Evolutionary conservation across 23 red algal species (phyloP).

Genomic region (Cyanidioschyzon merolae): DNA sequence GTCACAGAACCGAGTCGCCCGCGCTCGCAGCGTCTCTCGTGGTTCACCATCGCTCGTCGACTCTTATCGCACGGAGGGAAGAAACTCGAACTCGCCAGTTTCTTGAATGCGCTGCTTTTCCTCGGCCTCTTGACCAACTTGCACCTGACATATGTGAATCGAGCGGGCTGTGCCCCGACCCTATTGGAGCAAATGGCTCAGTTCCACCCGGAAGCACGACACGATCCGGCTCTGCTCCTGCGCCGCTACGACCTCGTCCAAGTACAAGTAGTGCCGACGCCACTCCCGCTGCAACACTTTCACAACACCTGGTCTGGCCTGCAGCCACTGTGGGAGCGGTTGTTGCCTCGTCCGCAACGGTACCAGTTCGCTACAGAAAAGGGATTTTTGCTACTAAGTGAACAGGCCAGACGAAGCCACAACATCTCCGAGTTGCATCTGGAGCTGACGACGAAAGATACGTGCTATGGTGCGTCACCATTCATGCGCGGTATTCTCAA

Average conservation of each 20-base stretch:
- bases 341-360: neutral
- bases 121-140: conserved; percentile 39
- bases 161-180: conserved; percentile 34
- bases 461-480: conserved; percentile 48
- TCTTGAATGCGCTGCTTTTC: conserved; percentile 38
- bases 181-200: conserved; percentile 20
- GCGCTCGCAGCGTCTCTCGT: neutral
- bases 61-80: conserved; percentile 10
- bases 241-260: conserved; percentile 18
- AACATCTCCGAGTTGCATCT: conserved; percentile 40
- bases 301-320: neutral
- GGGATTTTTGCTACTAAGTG: conserved; percentile 55
- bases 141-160: conserved; percentile 49
- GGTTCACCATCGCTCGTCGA: neutral
- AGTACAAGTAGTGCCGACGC: conserved; percentile 3
- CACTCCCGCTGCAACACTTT: neutral
- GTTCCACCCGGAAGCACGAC: neutral
- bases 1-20: too few species aligned
- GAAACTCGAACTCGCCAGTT: conserved; percentile 21
- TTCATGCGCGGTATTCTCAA: conserved; percentile 29
- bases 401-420: conserved; percentile 19
- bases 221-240: neutral
- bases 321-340: neutral
- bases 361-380: conserved; percentile 70
- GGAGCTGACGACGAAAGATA: conserved; percentile 19